Conservation (phyloP, 495 filamentous ascomycete species). For the Aspergillus nidulans region DNA sequence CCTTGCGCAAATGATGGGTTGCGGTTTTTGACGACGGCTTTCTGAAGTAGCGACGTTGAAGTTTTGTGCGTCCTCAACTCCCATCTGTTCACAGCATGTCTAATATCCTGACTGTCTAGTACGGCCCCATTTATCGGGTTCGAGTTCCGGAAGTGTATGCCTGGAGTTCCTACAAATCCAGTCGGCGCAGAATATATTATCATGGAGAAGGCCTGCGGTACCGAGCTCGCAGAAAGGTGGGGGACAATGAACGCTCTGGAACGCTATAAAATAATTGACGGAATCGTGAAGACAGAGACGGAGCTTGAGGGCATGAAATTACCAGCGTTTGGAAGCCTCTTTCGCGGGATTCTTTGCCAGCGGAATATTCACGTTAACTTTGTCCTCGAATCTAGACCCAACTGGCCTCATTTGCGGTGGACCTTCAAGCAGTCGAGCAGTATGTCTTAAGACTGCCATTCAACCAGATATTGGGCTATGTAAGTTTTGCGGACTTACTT, state of each 20-base stretch:
- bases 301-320: slow-evolving; percentile 20
- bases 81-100: background rate
- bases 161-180: slow-evolving; percentile 27
- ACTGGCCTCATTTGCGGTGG: too few species aligned
- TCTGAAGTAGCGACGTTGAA: slow-evolving; percentile 40
- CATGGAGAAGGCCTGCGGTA: slow-evolving; percentile 27
- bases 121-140: too few species aligned
- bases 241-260: slow-evolving; percentile 17
- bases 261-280: slow-evolving; percentile 10
- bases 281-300: slow-evolving; percentile 25
- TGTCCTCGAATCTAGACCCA: too few species aligned
- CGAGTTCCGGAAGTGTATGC: slow-evolving; percentile 25
- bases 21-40: slow-evolving; percentile 28
- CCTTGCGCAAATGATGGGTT: slow-evolving; percentile 34
- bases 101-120: background rate
- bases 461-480: too few species aligned
- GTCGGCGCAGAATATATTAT: slow-evolving; percentile 35
- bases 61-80: slow-evolving; percentile 22
- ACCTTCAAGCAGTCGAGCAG: too few species aligned
- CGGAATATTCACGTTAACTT: too few species aligned
- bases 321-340: slow-evolving; percentile 25
- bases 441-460: too few species aligned
- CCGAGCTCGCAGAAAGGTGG: slow-evolving; percentile 21
- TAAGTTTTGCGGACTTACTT: too few species aligned
- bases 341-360: slow-evolving; percentile 14